Evolutionary conservation across 305 asterid species (phyloP).

Genomic region (Euphrasia arctica): DNA sequence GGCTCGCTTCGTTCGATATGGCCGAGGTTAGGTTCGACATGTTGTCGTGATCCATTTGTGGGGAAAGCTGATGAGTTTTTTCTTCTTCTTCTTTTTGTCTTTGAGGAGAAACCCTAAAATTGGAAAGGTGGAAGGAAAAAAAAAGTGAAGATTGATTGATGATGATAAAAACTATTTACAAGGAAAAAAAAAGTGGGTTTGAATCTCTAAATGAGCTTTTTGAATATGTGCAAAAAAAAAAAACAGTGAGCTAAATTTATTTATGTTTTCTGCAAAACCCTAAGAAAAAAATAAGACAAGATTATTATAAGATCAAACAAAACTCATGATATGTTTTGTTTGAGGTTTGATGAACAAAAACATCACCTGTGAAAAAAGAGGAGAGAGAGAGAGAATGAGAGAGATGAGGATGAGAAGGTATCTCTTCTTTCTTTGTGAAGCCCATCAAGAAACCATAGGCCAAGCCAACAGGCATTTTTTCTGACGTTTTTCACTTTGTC

Average conservation of each 20-base stretch:
- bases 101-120: constrained; percentile 35
- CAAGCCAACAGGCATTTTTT: constrained; percentile 43
- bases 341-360: constrained; percentile 44
- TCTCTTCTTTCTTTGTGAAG: constrained; percentile 33
- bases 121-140: constrained; percentile 20
- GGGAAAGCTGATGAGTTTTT: neutral
- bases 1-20: constrained; percentile 57
- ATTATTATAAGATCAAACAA: constrained; percentile 8
- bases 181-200: too few species aligned
- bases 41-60: constrained; percentile 42
- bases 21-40: constrained; percentile 74
- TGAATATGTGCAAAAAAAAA: neutral
- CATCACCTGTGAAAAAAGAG: constrained; percentile 48
- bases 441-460: constrained; percentile 50
- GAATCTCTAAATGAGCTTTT: neutral
- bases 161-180: neutral
- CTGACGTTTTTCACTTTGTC: constrained; percentile 72
- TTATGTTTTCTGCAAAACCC: constrained; percentile 28
- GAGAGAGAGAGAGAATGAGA: constrained; percentile 35
- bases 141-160: constrained; percentile 35
- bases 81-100: neutral
- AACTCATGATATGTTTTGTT: neutral
- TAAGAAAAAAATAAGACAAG: constrained; percentile 16
- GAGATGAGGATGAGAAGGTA: constrained; percentile 70
- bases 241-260: neutral